Percentiles rank a stretch among this genome's conserved stretches.
Conservation (phyloP, 148 eudicot species). For the Polygonum maritimum region DNA sequence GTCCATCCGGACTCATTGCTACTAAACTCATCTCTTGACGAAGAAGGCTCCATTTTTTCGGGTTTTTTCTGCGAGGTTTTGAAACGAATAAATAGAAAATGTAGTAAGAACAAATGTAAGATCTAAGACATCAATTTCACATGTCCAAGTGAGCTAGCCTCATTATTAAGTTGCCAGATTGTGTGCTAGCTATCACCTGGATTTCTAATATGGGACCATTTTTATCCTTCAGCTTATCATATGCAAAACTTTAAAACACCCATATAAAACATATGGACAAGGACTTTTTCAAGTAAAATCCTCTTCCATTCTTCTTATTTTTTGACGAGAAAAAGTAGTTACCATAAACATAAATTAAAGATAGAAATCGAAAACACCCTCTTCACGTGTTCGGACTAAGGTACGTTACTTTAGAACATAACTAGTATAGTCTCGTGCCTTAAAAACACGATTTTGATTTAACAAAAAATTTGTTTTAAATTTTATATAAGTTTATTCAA, state of each 20-base stretch:
- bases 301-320: background rate
- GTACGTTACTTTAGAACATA: no score
- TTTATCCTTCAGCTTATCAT: background rate
- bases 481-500: no score
- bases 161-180: background rate
- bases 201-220: background rate
- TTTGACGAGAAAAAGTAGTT: background rate
- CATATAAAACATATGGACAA: background rate
- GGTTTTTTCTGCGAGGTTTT: no score
- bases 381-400: no score
- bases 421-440: no score
- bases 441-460: no score
- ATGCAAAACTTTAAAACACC: background rate
- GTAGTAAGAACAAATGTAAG: conserved; percentile 3
- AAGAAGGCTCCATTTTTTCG: background rate
- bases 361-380: no score
- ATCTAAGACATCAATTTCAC: conserved; percentile 3
- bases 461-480: no score
- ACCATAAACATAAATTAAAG: background rate
- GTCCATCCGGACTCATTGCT: conserved; percentile 90
- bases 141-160: background rate
- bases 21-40: conserved; percentile 37
- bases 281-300: background rate
- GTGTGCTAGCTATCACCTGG: background rate
- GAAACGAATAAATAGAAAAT: background rate